phyloP scores from a whole-genome alignment of 2,329 filamentous ascomycete species.

The Hymenoscyphus infarciens region DNA sequence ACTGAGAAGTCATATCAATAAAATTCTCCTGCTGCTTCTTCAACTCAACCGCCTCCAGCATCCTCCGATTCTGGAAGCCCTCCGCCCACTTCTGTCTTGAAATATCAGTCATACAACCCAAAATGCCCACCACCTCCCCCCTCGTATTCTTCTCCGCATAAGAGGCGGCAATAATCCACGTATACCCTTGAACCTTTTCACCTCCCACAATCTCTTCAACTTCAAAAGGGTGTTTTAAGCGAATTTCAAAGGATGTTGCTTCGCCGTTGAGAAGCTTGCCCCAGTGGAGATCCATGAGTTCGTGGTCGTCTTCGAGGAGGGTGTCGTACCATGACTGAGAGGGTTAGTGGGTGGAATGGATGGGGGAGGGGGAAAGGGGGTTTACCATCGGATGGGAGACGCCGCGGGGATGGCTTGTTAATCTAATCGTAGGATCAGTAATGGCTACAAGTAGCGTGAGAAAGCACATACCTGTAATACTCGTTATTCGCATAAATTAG shows the following conservation, averaged over 20 bases:
- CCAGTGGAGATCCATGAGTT: slow-evolving; percentile 24
- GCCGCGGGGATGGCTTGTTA: slow-evolving; percentile 41
- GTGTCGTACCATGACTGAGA: slow-evolving; percentile 21
- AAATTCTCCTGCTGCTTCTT: slow-evolving; percentile 75
- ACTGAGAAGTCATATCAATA: slow-evolving; percentile 64
- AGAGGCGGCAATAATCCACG: slow-evolving; percentile 27
- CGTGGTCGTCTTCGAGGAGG: slow-evolving; percentile 21
- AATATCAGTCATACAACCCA: slow-evolving; percentile 28
- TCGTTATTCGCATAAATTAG: slow-evolving; percentile 70
- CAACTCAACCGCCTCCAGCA: slow-evolving; percentile 51
- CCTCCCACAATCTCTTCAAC: slow-evolving; percentile 49
- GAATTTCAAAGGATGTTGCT: slow-evolving; percentile 24
- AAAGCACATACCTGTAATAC: slow-evolving; percentile 48
- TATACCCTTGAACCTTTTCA: slow-evolving; percentile 41
- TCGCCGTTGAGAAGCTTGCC: slow-evolving; percentile 22
- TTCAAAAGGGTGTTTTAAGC: slow-evolving; percentile 41
- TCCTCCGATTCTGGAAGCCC: slow-evolving; percentile 41
- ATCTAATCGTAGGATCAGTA: slow-evolving; percentile 39
- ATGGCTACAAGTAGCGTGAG: background rate
- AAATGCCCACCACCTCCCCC: slow-evolving; percentile 19
- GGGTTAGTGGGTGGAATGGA: too few species aligned
- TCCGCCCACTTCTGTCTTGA: slow-evolving; percentile 28
- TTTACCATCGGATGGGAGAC: slow-evolving; percentile 38
- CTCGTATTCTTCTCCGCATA: slow-evolving; percentile 24
- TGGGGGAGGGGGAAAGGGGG: too few species aligned